Base-by-base conservation (phyloP, 192 early-diverging fungal genomes). In the Umbelopsis ramanniana region DNA sequence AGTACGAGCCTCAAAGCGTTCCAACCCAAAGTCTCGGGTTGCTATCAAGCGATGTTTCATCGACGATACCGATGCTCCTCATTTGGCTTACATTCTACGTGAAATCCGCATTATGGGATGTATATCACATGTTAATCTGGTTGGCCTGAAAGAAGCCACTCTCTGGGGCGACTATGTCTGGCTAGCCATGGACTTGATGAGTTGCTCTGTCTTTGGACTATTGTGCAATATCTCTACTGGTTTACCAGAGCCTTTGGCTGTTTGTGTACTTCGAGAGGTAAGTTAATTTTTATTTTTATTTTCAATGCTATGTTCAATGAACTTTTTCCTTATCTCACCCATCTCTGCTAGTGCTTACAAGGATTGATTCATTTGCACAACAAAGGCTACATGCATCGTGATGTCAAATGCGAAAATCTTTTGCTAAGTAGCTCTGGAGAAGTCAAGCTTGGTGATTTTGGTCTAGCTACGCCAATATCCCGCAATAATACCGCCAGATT, bases 371-470 rank as follows among this genome's bases (percentile, higher is more conserved):
- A 80, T 69, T 47, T 84, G 6, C 83, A 84, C 66, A 68, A 66
- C 23, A 75, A 78, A 21, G 81, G 81, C 46, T 82, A 80, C 48
- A 82, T 84, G 76, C 83, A 84, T 71, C 80, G 83, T 71, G 83
- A 84, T 74, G 71, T 84, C 68, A 84, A 84, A 69, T 79, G 80
- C 38, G 80, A 84, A 55, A 84, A 84, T 66, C 75, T 84, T 23
- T 40, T 84, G 8, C 29, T 84, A 17, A 38, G 70, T 52, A 76
- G 66, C 12, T 53, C 79, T 33, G 80, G 80, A 17, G 72, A 73
- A 55, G 73, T 84, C 22, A 84, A 84, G 57, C 76, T 84, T 43
- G 82, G 76, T 76, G 73, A 79, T 63, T 74, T 79, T 67, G 77
- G 72, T 52, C 46, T 79, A 7, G 77, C 77, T 19, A 79, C 77